Evolutionary conservation across 495 filamentous ascomycete species (phyloP).

Genomic region (Cairneyella variabilis): DNA sequence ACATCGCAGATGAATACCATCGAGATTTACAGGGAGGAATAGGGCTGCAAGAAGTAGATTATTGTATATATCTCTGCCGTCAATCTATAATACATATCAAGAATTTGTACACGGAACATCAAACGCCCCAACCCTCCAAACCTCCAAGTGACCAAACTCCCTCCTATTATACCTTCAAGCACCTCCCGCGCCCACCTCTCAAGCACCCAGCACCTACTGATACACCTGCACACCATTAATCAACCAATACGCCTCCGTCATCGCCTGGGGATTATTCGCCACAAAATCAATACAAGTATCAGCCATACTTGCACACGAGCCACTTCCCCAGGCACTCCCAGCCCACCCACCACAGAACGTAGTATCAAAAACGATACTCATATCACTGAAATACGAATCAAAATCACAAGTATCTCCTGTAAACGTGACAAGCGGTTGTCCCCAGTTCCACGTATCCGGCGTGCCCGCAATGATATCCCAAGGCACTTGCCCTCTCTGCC

Average conservation of each 20-base stretch:
- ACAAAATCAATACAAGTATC: conserved; percentile 54
- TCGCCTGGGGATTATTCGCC: conserved; percentile 48
- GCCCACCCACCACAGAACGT: conserved; percentile 73
- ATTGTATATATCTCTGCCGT: no score
- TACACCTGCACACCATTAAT: conserved; percentile 63
- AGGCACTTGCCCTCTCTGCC: conserved; percentile 35
- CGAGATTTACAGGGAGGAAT: no score
- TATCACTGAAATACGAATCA: conserved; percentile 57
- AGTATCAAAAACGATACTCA: conserved; percentile 74
- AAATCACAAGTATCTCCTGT: conserved; percentile 58
- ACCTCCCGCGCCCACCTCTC: no score
- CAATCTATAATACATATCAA: no score
- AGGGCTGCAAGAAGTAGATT: no score
- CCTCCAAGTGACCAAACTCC: no score
- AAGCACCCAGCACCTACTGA: conserved; percentile 3
- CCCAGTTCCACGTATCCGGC: conserved; percentile 49
- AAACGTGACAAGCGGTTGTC: conserved; percentile 63
- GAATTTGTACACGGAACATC: no score
- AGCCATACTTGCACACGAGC: conserved; percentile 10
- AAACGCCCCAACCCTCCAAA: no score
- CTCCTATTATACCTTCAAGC: no score
- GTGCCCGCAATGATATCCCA: conserved; percentile 46
- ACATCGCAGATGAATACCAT: no score
- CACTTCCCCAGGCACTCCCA: conserved; percentile 39
- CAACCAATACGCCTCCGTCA: conserved; percentile 58